phyloP scores from a whole-genome alignment of 257 asterid genomes.

The Cruciata laevipes region DNA sequence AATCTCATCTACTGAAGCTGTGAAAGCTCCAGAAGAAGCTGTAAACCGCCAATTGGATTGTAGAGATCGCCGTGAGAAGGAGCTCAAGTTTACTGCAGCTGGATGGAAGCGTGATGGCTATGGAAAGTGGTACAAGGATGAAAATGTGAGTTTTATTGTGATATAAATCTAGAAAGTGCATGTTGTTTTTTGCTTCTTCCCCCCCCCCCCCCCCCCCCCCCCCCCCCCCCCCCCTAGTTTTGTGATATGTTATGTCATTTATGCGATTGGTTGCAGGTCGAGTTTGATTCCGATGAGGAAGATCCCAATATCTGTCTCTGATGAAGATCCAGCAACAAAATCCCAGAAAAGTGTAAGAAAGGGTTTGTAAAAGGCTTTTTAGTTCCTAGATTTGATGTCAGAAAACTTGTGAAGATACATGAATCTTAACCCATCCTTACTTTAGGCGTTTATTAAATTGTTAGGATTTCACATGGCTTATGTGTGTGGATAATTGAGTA shows the following conservation, averaged over 20 bases:
- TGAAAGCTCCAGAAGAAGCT: conserved; percentile 16
- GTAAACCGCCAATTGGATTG: conserved; percentile 16
- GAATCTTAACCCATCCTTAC: neutral
- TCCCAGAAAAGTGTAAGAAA: too few relatives aligned
- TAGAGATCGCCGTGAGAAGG: conserved; percentile 40
- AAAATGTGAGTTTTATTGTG: conserved; percentile 44
- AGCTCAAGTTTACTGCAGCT: conserved; percentile 68
- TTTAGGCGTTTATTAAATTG: too few relatives aligned
- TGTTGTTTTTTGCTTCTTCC: neutral
- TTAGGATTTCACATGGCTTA: neutral
- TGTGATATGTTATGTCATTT: conserved; percentile 3
- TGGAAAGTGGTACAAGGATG: conserved; percentile 83
- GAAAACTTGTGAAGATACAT: too few relatives aligned
- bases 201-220: too few relatives aligned
- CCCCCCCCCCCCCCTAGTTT: neutral
- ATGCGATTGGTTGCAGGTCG: conserved; percentile 48
- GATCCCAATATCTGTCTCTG: conserved; percentile 53
- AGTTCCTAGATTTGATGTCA: too few relatives aligned
- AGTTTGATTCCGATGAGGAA: conserved; percentile 84
- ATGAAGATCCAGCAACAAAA: too few relatives aligned
- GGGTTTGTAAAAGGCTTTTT: too few relatives aligned
- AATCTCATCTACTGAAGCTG: conserved; percentile 19
- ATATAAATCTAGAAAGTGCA: neutral
- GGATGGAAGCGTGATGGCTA: conserved; percentile 75
- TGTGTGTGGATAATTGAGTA: neutral